Base-by-base conservation (phyloP, 164 flowering plant genomes). In the Aristolochia contorta region DNA sequence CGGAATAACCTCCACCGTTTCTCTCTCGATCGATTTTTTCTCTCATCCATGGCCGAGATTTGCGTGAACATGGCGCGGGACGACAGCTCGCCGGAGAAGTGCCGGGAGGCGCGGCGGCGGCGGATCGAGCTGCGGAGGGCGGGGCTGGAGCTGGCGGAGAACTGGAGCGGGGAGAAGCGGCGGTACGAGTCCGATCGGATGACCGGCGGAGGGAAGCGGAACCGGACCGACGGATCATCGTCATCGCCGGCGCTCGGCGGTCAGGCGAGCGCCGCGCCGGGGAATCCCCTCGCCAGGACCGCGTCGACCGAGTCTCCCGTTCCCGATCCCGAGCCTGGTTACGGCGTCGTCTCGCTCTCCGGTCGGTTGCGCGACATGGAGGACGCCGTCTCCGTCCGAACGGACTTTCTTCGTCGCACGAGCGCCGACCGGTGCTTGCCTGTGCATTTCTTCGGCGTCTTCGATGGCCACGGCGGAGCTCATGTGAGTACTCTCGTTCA, bases 381-480 rank as follows among this genome's bases (percentile, higher is more conserved):
- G 55, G 87, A 82, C 46, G 78, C 74, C 0, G 23, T 80, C 0
- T 15, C 71, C 4, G 70, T 68, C 18, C 58, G 46, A 33, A 66
- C 74, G 32, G 57, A 45, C 16, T 63, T 83, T 23, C 74, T 75
- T 69, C 46, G 43, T 45, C 76, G 75, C 61, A 75, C 77, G 63
- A 74, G 54, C 25, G 52, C 65, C 0, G 22, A 48, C 22, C 45
- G 61, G 0, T 33, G 69, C 46, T 57, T 30, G 46, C 69, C 79
- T 27, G 27, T 79, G 32, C 85, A 83, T 64, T 81, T 79, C 74
- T 79, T 81, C 64, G 85, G 64, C 25, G 88, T 83, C 6, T 83
- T 54, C 56, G 85, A 83, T 50, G 88, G 88, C 6, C 88, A 83
- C 51, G 88, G 85, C 16, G 85, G 88, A 14, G 33, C 77, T 47